A percentile compares a stretch with the other conserved stretches of the same genome.
These are phyloP conservation scores for Euphorbia celastroides DNA, from an alignment of 441 rosid species.

Conservation along the genomic window DNA sequence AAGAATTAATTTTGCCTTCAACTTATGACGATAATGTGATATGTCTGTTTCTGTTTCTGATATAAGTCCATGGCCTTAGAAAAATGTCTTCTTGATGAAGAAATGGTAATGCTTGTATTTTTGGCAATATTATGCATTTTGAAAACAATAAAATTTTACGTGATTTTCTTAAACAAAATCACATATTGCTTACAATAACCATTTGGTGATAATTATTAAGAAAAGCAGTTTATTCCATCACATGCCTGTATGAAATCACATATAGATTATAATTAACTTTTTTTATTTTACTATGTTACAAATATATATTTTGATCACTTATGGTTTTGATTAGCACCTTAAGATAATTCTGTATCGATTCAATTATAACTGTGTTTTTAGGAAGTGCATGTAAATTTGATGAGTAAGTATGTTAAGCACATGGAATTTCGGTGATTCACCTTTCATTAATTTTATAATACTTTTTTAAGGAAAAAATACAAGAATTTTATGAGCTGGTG, in stretches of 20 bases:
- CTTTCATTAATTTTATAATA: not conserved
- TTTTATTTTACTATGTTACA: too few relatives aligned
- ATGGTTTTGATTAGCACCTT: not conserved
- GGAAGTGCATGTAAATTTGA: not conserved
- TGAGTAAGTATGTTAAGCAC: conserved; percentile 11
- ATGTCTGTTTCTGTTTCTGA: too few relatives aligned
- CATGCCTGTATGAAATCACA: too few relatives aligned
- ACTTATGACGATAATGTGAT: too few relatives aligned
- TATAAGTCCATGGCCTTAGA: too few relatives aligned
- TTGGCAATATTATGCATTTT: not conserved
- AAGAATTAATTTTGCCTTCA: too few relatives aligned
- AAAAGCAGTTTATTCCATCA: too few relatives aligned
- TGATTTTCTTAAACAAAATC: too few relatives aligned
- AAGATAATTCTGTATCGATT: too few relatives aligned
- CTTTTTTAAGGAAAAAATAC: not conserved
- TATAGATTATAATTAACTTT: too few relatives aligned
- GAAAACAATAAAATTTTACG: not conserved
- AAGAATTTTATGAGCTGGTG: conserved; percentile 1
- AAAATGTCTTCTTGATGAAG: too few relatives aligned
- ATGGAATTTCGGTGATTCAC: conserved; percentile 26
- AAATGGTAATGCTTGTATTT: not conserved
- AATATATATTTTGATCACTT: not conserved
- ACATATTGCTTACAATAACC: not conserved
- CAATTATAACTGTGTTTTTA: too few relatives aligned
- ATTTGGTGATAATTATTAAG: not conserved